Evolutionary conservation across 2,329 filamentous ascomycete genomes (phyloP).

Genomic region (Penicillium nordicum): DNA sequence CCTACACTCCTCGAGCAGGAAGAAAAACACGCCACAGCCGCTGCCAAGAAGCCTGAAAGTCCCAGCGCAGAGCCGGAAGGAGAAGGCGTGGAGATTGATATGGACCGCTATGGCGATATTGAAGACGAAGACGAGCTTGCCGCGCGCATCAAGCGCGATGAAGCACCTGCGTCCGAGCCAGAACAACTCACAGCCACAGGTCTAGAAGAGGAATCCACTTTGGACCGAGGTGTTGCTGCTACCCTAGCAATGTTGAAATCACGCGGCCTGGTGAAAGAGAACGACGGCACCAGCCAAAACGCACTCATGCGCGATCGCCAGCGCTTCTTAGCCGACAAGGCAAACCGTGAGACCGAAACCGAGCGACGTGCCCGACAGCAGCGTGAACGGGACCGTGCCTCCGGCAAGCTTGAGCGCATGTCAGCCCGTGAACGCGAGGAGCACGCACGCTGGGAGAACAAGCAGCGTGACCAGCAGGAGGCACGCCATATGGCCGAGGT

Average conservation of each 20-base stretch:
- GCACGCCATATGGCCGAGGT: slow-evolving; percentile 78
- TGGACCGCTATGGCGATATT: slow-evolving; percentile 53
- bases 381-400: slow-evolving; percentile 82
- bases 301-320: slow-evolving; percentile 67
- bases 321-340: slow-evolving; percentile 75
- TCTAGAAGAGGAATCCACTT: slow-evolving; percentile 78
- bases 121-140: slow-evolving; percentile 49
- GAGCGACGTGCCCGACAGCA: slow-evolving; percentile 75
- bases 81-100: slow-evolving; percentile 53
- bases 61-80: slow-evolving; percentile 41
- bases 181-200: slow-evolving; percentile 59
- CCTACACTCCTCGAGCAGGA: slow-evolving; percentile 57
- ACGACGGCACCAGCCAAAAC: slow-evolving; percentile 62
- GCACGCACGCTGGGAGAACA: slow-evolving; percentile 82
- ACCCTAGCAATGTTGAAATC: slow-evolving; percentile 79
- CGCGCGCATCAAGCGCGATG: slow-evolving; percentile 51
- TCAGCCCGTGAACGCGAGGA: slow-evolving; percentile 88
- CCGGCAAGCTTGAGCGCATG: slow-evolving; percentile 81
- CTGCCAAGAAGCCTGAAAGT: slow-evolving; percentile 24
- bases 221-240: slow-evolving; percentile 75
- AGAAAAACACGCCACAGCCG: slow-evolving; percentile 34
- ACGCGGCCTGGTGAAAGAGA: slow-evolving; percentile 71
- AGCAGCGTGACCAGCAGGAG: slow-evolving; percentile 78
- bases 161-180: slow-evolving; percentile 33
- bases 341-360: slow-evolving; percentile 71